phyloP scores from a whole-genome alignment of 1,139 yeast genomes.

The Groenewaldozyma sp. region DNA sequence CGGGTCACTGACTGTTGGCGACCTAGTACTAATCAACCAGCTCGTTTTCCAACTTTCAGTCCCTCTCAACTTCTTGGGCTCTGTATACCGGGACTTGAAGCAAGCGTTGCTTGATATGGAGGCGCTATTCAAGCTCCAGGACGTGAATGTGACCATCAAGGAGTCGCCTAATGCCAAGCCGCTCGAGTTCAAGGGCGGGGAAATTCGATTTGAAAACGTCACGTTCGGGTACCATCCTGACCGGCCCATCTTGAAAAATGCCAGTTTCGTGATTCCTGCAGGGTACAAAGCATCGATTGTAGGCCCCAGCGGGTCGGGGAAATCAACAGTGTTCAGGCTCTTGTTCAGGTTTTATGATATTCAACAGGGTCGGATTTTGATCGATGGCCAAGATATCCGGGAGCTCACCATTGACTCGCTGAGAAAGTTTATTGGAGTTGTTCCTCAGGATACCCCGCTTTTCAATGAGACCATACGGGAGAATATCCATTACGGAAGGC shows the following conservation, averaged over 20 bases:
- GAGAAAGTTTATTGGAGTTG: slow-evolving; percentile 74
- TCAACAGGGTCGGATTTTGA: slow-evolving; percentile 60
- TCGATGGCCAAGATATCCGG: slow-evolving; percentile 85
- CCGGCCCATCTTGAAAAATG: slow-evolving; percentile 74
- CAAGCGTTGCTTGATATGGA: slow-evolving; percentile 48
- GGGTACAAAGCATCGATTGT: slow-evolving; percentile 89
- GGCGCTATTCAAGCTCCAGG: slow-evolving; percentile 38
- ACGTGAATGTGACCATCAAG: slow-evolving; percentile 56
- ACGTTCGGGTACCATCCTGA: slow-evolving; percentile 87
- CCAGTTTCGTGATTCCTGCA: slow-evolving; percentile 78
- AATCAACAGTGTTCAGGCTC: slow-evolving; percentile 77
- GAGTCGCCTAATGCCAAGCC: slow-evolving; percentile 57
- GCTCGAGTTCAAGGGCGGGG: slow-evolving; percentile 49
- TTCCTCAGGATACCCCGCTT: slow-evolving; percentile 95
- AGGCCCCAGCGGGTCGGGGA: slow-evolving; percentile 94
- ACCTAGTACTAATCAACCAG: slow-evolving; percentile 90
- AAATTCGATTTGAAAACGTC: slow-evolving; percentile 82
- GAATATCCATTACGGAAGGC: slow-evolving; percentile 78
- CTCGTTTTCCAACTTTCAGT: slow-evolving; percentile 91
- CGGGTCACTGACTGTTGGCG: slow-evolving; percentile 86
- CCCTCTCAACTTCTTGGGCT: slow-evolving; percentile 87
- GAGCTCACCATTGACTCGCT: slow-evolving; percentile 68
- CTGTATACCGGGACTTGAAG: slow-evolving; percentile 88
- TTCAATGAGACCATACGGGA: slow-evolving; percentile 86
- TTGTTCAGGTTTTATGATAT: slow-evolving; percentile 89